Conservation (phyloP, 495 filamentous ascomycete species). For the Hypoxylon rickii region DNA sequence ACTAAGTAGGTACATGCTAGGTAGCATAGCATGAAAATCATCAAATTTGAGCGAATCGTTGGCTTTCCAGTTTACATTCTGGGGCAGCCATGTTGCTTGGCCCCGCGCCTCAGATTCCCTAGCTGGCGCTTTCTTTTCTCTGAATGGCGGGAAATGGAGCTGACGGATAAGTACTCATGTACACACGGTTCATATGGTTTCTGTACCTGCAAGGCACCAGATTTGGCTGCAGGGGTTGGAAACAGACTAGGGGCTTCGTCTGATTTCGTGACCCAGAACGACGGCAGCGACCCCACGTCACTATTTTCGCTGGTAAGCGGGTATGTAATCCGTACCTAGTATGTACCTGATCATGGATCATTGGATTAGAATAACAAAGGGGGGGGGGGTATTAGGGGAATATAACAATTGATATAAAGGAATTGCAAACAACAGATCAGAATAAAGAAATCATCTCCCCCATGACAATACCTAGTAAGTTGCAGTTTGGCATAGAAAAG, state of each 20-base stretch:
- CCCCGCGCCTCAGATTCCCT: constrained; percentile 23
- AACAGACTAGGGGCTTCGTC: constrained; percentile 35
- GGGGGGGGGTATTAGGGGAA: too few relatives aligned
- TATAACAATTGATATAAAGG: too few relatives aligned
- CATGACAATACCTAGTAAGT: too few relatives aligned
- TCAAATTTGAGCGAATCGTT: constrained; percentile 22
- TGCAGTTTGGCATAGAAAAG: neutral
- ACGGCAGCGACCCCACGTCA: neutral
- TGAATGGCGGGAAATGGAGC: constrained; percentile 13
- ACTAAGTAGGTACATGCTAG: neutral
- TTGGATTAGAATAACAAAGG: too few relatives aligned
- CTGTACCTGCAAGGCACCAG: constrained; percentile 49
- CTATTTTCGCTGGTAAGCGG: neutral
- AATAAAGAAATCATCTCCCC: too few relatives aligned
- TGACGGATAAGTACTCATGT: too few relatives aligned
- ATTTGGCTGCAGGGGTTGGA: constrained; percentile 40
- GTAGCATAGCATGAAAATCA: neutral
- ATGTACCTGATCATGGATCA: too few relatives aligned
- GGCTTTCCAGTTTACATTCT: constrained; percentile 19
- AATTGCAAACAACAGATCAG: too few relatives aligned
- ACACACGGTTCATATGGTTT: too few relatives aligned
- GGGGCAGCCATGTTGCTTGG: constrained; percentile 14
- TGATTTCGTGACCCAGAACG: constrained; percentile 13
- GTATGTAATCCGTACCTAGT: neutral
- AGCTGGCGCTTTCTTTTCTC: neutral